Percentiles rank a stretch among this genome's conserved stretches.
Evolutionary conservation across 108 stramenopile genomes (phyloP).

Genomic region (Skeletonema menzelii): DNA sequence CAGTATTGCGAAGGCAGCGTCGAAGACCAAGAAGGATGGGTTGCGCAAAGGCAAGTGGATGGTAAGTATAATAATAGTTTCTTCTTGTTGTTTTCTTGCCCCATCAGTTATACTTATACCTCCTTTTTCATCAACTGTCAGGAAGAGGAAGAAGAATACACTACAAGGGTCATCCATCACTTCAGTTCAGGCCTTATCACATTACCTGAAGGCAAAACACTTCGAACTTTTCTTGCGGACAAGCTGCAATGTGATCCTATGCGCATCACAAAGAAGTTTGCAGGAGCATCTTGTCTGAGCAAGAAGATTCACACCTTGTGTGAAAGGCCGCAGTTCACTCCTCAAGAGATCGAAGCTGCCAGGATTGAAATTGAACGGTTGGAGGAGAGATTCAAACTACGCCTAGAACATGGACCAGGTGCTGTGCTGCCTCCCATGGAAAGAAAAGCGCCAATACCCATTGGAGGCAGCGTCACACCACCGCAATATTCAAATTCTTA

Average conservation of each 20-base stretch:
- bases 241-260: conserved; percentile 97
- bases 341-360: conserved; percentile 62
- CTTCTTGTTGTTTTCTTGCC: not conserved
- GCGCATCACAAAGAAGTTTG: conserved; percentile 98
- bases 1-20: not conserved
- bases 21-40: conserved; percentile 11
- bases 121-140: conserved; percentile 16
- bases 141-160: conserved; percentile 89
- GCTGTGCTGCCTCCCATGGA: conserved; percentile 13
- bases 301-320: conserved; percentile 76
- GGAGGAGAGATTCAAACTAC: conserved; percentile 62
- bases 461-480: not conserved
- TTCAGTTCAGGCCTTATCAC: conserved; percentile 89
- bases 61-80: conserved; percentile 45
- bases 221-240: conserved; percentile 93
- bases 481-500: not conserved
- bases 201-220: conserved; percentile 90
- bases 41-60: conserved; percentile 86
- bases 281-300: conserved; percentile 91
- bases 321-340: conserved; percentile 56
- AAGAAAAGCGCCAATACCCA: not conserved
- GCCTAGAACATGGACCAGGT: conserved; percentile 55
- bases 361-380: conserved; percentile 62
- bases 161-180: conserved; percentile 90
- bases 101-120: not conserved